A percentile compares a stretch with the other conserved stretches of the same genome.
Conservation (phyloP, 306 rosid genomes). For the Cicer arietinum region DNA sequence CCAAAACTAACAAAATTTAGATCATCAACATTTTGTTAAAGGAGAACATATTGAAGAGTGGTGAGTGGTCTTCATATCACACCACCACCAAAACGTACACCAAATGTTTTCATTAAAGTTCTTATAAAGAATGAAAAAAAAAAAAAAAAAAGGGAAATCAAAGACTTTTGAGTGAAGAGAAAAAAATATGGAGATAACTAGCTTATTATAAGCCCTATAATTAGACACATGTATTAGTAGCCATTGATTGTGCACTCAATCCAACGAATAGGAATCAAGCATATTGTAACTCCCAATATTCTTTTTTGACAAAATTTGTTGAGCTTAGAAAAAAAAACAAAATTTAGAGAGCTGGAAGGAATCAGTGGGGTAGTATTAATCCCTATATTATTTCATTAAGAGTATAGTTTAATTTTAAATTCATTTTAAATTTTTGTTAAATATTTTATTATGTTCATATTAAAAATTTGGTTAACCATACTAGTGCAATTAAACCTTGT, state of each 20-base stretch:
- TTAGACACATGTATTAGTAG: constrained; percentile 51
- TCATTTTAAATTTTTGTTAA: constrained; percentile 9
- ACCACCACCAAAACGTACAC: not conserved
- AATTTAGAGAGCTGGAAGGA: constrained; percentile 49
- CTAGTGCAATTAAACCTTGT: not conserved
- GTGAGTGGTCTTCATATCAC: constrained; percentile 12
- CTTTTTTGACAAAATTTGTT: constrained; percentile 47
- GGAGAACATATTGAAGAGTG: constrained; percentile 53
- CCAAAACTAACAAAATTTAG: not conserved
- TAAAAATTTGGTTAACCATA: constrained; percentile 18
- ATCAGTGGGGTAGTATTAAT: constrained; percentile 62
- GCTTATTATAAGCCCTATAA: constrained; percentile 58
- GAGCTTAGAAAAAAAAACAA: no score
- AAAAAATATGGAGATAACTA: constrained; percentile 38
- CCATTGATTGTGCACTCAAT: constrained; percentile 49
- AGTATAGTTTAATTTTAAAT: not conserved
- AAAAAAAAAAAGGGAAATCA: not conserved
- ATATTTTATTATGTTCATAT: constrained; percentile 5
- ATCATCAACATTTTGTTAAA: constrained; percentile 39
- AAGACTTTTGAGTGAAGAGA: constrained; percentile 43
- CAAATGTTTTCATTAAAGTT: constrained; percentile 52
- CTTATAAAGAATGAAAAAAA: no score
- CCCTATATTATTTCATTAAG: constrained; percentile 39
- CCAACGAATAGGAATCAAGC: constrained; percentile 51
- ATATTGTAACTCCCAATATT: constrained; percentile 71